phyloP scores from a whole-genome alignment of 768 basidiomycete species.

The Boletales sp. region DNA sequence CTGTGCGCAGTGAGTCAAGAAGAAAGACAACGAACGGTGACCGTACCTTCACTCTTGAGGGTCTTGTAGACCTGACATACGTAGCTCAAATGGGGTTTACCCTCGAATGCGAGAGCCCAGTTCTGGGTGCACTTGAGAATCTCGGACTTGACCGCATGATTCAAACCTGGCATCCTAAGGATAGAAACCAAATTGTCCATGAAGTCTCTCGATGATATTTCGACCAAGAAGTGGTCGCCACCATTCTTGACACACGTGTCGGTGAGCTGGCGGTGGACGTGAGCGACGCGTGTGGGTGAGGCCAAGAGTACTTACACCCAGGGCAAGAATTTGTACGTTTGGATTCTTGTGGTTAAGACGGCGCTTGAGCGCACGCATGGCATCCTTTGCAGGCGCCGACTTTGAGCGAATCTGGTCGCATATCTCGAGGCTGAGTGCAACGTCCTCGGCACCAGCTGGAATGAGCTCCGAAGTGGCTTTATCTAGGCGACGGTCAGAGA shows the following conservation, averaged over 20 bases:
- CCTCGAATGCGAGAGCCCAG: slow-evolving; percentile 89
- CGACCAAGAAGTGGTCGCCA: slow-evolving; percentile 84
- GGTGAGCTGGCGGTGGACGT: slow-evolving; percentile 54
- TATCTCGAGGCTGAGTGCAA: slow-evolving; percentile 91
- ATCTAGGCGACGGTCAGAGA: slow-evolving; percentile 50
- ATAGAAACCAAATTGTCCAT: slow-evolving; percentile 91
- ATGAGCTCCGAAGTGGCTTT: slow-evolving; percentile 91
- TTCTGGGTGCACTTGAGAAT: slow-evolving; percentile 83
- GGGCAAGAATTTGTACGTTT: slow-evolving; percentile 87
- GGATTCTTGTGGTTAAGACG: slow-evolving; percentile 93
- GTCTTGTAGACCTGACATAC: slow-evolving; percentile 78
- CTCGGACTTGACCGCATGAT: slow-evolving; percentile 78
- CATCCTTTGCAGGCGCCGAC: slow-evolving; percentile 76
- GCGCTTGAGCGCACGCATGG: slow-evolving; percentile 85
- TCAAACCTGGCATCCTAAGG: slow-evolving; percentile 71
- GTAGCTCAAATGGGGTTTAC: slow-evolving; percentile 69
- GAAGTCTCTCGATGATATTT: slow-evolving; percentile 86
- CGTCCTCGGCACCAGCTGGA: slow-evolving; percentile 82
- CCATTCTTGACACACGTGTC: slow-evolving; percentile 97
- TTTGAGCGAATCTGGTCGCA: slow-evolving; percentile 96
- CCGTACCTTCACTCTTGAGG: slow-evolving; percentile 69
- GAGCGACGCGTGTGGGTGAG: not conserved
- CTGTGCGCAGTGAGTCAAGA: slow-evolving; percentile 33
- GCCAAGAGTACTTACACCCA: slow-evolving; percentile 57
- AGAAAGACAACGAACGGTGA: not conserved